phyloP scores from a whole-genome alignment of 805 yeast species.

The Metschnikowia aberdeeniae region DNA sequence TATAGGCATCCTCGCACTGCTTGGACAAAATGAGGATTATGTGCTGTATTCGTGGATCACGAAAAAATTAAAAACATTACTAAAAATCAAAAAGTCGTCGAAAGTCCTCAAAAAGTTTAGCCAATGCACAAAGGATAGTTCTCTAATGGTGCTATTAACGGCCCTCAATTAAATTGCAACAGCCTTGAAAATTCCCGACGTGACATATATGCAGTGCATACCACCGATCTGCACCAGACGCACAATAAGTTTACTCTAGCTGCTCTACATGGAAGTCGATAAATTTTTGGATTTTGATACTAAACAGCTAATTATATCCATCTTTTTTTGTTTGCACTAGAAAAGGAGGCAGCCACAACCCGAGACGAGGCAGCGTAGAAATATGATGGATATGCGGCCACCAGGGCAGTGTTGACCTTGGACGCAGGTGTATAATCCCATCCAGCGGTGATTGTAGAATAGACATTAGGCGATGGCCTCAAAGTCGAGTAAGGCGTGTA shows the following conservation, averaged over 20 bases:
- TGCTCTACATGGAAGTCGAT: background rate
- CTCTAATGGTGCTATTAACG: no score
- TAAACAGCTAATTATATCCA: slow-evolving; percentile 24
- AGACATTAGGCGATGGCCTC: slow-evolving; percentile 38
- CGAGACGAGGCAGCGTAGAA: slow-evolving; percentile 61
- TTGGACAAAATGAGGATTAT: no score
- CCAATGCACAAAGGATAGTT: no score
- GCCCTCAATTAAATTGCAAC: no score
- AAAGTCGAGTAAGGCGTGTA: slow-evolving; percentile 51
- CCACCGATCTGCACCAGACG: no score
- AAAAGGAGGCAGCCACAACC: slow-evolving; percentile 37
- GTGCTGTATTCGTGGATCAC: no score
- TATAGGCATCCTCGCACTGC: no score
- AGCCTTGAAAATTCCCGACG: no score
- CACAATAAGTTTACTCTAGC: background rate
- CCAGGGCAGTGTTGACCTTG: slow-evolving; percentile 63
- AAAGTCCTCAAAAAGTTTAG: no score
- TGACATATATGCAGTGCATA: no score
- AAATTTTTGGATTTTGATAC: background rate
- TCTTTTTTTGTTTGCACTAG: slow-evolving; percentile 33
- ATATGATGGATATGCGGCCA: slow-evolving; percentile 63
- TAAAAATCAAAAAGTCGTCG: no score
- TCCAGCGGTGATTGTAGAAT: slow-evolving; percentile 78
- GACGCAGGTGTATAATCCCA: slow-evolving; percentile 72
- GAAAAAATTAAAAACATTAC: no score